Conservation (phyloP, 441 rosid species). For the Daphne laureola region DNA sequence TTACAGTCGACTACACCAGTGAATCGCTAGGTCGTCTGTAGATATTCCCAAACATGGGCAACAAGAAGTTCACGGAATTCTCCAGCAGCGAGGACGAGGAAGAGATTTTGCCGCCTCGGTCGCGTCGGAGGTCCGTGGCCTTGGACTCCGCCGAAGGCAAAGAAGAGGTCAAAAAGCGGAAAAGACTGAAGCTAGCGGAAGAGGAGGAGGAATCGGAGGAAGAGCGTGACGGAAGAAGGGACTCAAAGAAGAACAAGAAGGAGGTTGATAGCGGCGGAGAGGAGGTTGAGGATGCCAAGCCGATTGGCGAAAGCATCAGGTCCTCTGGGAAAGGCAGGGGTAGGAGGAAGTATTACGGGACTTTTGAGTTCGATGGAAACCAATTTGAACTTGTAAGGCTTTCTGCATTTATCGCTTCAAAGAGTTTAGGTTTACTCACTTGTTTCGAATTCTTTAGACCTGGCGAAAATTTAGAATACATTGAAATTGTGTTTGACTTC, state of each 20-base stretch:
- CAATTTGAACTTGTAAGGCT: constrained; percentile 68
- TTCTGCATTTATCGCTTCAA: neutral
- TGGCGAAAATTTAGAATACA: neutral
- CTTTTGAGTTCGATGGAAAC: constrained; percentile 76
- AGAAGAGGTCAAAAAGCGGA: constrained; percentile 29
- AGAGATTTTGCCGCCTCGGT: constrained; percentile 29
- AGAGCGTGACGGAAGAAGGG: constrained; percentile 28
- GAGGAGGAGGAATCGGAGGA: constrained; percentile 33
- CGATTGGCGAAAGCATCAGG: constrained; percentile 52
- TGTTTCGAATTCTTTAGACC: neutral
- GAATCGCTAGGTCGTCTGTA: too few species aligned
- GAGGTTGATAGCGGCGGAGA: constrained; percentile 25
- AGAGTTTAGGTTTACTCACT: neutral
- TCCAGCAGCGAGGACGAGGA: constrained; percentile 85
- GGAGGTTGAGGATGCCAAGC: constrained; percentile 72
- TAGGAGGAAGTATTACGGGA: constrained; percentile 42
- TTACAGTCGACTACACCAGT: too few species aligned
- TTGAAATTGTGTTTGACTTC: too few species aligned
- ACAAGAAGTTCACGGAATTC: constrained; percentile 67
- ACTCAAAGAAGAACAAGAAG: constrained; percentile 11
- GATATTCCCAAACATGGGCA: constrained; percentile 32
- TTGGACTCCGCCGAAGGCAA: constrained; percentile 19
- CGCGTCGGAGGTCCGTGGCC: constrained; percentile 26
- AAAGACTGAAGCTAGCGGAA: constrained; percentile 35
- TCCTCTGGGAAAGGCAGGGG: constrained; percentile 75